phyloP scores from a whole-genome alignment of 2,329 filamentous ascomycete species.

The Pezicula carpinea region DNA sequence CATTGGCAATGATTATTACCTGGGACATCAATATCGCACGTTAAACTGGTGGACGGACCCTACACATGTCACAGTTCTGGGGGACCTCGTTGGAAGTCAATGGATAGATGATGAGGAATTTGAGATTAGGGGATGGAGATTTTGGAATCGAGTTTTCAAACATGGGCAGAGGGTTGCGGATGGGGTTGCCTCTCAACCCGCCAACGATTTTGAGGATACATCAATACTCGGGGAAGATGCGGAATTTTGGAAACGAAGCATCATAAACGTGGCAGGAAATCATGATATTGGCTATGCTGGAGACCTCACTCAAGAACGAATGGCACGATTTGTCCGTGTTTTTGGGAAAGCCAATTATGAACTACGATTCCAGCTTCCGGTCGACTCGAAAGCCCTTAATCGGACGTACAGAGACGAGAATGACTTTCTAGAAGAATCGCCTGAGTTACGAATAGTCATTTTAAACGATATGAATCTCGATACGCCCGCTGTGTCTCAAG shows the following conservation, averaged over 20 bases:
- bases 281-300: slow-evolving; percentile 97
- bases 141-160: slow-evolving; percentile 77
- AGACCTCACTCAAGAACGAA: slow-evolving; percentile 71
- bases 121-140: slow-evolving; percentile 63
- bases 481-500: slow-evolving; percentile 63
- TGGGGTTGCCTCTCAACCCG: slow-evolving; percentile 44
- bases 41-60: slow-evolving; percentile 80
- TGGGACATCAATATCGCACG: slow-evolving; percentile 85
- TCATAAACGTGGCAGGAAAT: slow-evolving; percentile 91
- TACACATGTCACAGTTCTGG: slow-evolving; percentile 83
- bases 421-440: slow-evolving; percentile 39
- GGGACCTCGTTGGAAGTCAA: slow-evolving; percentile 89
- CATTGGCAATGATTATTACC: slow-evolving; percentile 89
- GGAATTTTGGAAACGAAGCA: slow-evolving; percentile 62
- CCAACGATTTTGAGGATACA: slow-evolving; percentile 31
- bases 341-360: slow-evolving; percentile 94
- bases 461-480: slow-evolving; percentile 95
- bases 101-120: slow-evolving; percentile 92
- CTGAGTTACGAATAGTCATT: slow-evolving; percentile 74
- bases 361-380: slow-evolving; percentile 62
- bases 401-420: slow-evolving; percentile 34
- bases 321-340: slow-evolving; percentile 74
- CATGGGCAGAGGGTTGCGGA: slow-evolving; percentile 60
- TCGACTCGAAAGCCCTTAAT: slow-evolving; percentile 32
- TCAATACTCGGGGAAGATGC: slow-evolving; percentile 35